phyloP scores from a whole-genome alignment of 208 protist species.

The Leptomonas pyrrhocoris region DNA sequence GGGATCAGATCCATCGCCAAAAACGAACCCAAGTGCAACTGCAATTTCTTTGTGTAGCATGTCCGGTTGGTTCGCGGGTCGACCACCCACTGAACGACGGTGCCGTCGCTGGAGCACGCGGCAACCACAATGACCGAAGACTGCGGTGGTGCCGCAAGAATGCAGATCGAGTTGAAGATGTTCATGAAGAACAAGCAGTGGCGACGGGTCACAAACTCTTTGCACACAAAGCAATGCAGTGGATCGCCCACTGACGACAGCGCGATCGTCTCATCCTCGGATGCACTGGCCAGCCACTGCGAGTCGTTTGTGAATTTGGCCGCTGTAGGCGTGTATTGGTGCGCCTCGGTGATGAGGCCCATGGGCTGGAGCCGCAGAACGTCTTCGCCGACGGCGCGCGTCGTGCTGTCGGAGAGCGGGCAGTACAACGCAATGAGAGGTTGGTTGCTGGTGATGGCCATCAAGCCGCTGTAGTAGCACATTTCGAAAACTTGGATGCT shows the following conservation, averaged over 20 bases:
- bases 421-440: conserved; percentile 67
- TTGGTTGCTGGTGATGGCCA: conserved; percentile 67
- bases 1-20: conserved; percentile 65
- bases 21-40: conserved; percentile 78
- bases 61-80: conserved; percentile 54
- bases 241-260: conserved; percentile 62
- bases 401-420: conserved; percentile 37
- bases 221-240: conserved; percentile 55
- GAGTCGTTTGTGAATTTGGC: conserved; percentile 71
- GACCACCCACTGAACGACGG: conserved; percentile 80
- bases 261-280: conserved; percentile 78
- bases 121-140: conserved; percentile 76
- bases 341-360: conserved; percentile 61
- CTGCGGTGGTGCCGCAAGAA: conserved; percentile 61
- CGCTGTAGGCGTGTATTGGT: conserved; percentile 61
- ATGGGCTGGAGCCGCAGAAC: conserved; percentile 53
- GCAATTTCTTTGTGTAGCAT: conserved; percentile 72
- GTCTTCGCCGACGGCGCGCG: conserved; percentile 32
- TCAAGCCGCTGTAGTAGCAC: conserved; percentile 53
- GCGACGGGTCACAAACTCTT: conserved; percentile 61
- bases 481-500: conserved; percentile 83
- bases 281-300: conserved; percentile 78
- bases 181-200: conserved; percentile 87
- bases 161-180: conserved; percentile 76
- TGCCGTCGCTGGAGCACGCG: conserved; percentile 82